Evolutionary conservation across 1,284 basidiomycete species (phyloP).

Genomic region (Ganoderma lucidum): DNA sequence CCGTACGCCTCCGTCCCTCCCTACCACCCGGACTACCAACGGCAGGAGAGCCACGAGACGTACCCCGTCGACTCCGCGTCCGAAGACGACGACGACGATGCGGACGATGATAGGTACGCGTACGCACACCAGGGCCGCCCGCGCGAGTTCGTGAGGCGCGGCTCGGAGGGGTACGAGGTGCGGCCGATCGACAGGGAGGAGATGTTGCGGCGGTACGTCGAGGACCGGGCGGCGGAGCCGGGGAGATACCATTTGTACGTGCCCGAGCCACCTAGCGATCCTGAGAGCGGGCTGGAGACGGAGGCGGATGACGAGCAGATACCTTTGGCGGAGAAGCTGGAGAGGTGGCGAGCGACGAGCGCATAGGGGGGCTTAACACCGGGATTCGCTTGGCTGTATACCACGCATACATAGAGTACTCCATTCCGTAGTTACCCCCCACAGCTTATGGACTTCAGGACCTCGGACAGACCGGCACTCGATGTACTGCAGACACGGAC

Average conservation of each 20-base stretch:
- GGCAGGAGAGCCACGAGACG: constrained; percentile 36
- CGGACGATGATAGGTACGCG: constrained; percentile 35
- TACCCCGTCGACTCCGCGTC: constrained; percentile 45
- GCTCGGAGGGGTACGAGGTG: constrained; percentile 85
- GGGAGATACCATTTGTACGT: constrained; percentile 70
- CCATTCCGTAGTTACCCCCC: not conserved
- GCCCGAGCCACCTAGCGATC: constrained; percentile 53
- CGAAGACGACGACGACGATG: constrained; percentile 49
- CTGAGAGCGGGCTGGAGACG: constrained; percentile 38
- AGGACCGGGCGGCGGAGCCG: constrained; percentile 56
- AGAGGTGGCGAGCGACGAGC: constrained; percentile 22
- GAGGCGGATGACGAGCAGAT: constrained; percentile 41
- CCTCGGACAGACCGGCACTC: not conserved
- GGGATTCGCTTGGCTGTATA: not conserved
- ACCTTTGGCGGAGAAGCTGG: constrained; percentile 39
- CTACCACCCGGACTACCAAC: constrained; percentile 75
- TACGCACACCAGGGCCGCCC: constrained; percentile 30
- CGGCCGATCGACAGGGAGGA: constrained; percentile 64
- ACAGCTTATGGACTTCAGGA: not conserved
- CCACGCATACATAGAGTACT: not conserved
- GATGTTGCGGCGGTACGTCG: constrained; percentile 65
- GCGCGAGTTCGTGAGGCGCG: constrained; percentile 56
- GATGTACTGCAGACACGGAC: constrained; percentile 8
- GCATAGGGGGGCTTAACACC: not conserved
- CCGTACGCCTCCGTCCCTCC: constrained; percentile 65